A percentile compares a stretch with the other conserved stretches of the same genome.
Evolutionary conservation across 2,329 filamentous ascomycete genomes (phyloP).

Genomic region (Bimuria novae-zelandiae): DNA sequence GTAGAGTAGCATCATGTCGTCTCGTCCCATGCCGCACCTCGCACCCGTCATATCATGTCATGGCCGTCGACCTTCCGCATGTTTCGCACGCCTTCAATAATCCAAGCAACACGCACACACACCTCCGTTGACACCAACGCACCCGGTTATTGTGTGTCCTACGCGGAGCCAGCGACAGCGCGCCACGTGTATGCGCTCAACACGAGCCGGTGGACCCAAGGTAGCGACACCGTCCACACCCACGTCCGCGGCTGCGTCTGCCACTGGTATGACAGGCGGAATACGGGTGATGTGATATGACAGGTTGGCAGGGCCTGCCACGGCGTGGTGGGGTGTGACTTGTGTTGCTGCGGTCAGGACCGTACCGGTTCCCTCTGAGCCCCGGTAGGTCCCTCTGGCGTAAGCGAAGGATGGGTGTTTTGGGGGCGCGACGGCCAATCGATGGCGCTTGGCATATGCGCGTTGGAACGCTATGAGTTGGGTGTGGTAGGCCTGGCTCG

Average conservation of each 20-base stretch:
- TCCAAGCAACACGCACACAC: slow-evolving; percentile 1
- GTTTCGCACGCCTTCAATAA: neutral
- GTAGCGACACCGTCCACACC: slow-evolving; percentile 13
- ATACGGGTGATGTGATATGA: slow-evolving; percentile 26
- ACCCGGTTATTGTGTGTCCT: slow-evolving; percentile 24
- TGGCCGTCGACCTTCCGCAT: neutral
- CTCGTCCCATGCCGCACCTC: neutral
- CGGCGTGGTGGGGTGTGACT: slow-evolving; percentile 36
- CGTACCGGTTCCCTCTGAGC: slow-evolving; percentile 21
- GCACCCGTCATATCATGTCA: no score
- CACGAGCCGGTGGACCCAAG: slow-evolving; percentile 19
- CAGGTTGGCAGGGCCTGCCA: slow-evolving; percentile 9
- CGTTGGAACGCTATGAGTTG: slow-evolving; percentile 39
- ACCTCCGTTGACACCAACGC: slow-evolving; percentile 15
- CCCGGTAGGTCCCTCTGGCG: neutral
- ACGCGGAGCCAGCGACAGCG: slow-evolving; percentile 35
- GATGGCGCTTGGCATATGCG: slow-evolving; percentile 35
- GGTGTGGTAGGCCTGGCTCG: slow-evolving; percentile 10
- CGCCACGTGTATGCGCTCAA: slow-evolving; percentile 44
- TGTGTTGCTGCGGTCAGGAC: slow-evolving; percentile 39
- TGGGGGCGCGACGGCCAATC: slow-evolving; percentile 30
- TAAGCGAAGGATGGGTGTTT: slow-evolving; percentile 37
- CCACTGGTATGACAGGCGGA: slow-evolving; percentile 27
- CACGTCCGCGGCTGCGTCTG: neutral
- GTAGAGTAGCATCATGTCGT: neutral